phyloP scores from a whole-genome alignment of 768 basidiomycete species.

The Lyophyllum shimeji region DNA sequence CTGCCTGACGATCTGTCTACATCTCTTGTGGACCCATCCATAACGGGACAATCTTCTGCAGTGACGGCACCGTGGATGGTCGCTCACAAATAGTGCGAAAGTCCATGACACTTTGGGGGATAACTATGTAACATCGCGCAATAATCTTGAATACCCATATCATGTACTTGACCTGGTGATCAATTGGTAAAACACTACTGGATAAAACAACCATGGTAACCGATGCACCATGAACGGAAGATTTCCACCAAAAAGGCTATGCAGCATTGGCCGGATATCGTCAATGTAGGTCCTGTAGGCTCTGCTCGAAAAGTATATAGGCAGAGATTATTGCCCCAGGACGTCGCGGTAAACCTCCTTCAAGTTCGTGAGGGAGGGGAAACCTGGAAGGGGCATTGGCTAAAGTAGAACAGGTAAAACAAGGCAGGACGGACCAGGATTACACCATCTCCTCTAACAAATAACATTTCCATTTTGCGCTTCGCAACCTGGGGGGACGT shows the following conservation, averaged over 20 bases:
- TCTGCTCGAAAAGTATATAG: conserved; percentile 33
- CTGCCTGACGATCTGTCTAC: conserved; percentile 20
- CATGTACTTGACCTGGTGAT: not conserved
- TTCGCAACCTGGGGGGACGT: conserved; percentile 68
- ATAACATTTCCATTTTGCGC: conserved; percentile 96
- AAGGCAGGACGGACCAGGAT: conserved; percentile 68
- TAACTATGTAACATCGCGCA: conserved; percentile 4
- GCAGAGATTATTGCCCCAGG: conserved; percentile 17
- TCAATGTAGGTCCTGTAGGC: not conserved
- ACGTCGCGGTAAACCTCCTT: conserved; percentile 8
- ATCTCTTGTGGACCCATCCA: conserved; percentile 11
- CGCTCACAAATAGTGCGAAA: conserved; percentile 12
- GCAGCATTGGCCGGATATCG: not conserved
- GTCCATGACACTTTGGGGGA: not conserved
- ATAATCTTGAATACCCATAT: not conserved
- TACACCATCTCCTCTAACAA: conserved; percentile 95
- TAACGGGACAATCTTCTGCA: conserved; percentile 20
- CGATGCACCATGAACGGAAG: not conserved
- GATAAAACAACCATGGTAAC: not conserved
- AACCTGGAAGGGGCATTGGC: conserved; percentile 46
- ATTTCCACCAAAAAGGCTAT: conserved; percentile 6
- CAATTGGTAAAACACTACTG: not conserved
- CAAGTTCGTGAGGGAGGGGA: conserved; percentile 78
- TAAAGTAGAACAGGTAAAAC: conserved; percentile 6
- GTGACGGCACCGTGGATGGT: conserved; percentile 26